Evolutionary conservation across 1,284 basidiomycete genomes (phyloP), one percentile per base, ranked within the genome.

Genomic region (Puccinia coronata): DNA sequence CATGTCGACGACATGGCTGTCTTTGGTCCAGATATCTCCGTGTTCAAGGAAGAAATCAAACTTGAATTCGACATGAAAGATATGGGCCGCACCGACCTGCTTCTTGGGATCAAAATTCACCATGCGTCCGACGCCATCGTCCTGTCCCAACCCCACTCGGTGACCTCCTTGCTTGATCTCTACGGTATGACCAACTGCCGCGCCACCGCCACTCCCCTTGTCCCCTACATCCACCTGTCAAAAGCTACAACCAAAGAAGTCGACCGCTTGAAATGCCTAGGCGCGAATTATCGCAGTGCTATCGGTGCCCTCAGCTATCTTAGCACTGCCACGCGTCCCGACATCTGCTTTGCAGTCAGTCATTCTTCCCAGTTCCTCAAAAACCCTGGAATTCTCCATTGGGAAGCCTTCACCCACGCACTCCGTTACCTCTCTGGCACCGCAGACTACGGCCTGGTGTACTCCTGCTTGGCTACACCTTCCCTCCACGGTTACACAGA

Each of bases 281-380:
- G 57, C n/a, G 39, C 61, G 3, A 57, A 57, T 41, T 75, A 61
- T 25, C 9, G 57, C 8, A 75, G 73, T 34, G 53, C 53, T 34
- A 28, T 75, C 9, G 73, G 73, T 25, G 25, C 5, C 16, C 72
- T 74, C 9, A 74, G 43, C 43, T 71, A 71, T 47, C 41, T 71
- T 4, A 11, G 36, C 39, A 41, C 36, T 18, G 71, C 49, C 18
- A 73, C 71, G 28, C 28, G 53, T 11, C 71, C 71, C 12, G 71
- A 73, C n/a, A 51, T 73, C 25, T 18, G 47, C 3, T 73, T 53
- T 57, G 49, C 71, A 3, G 71, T 73, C 4, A 73, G 71, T 28
- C 3, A 9, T 31, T 28, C 55, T 3, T 53, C 31, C 8, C 71
- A 73, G 28, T 53, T 51, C 25, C 5, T 73, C 4, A 34, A 73